These are phyloP conservation scores for Tetrahymena thermophila DNA, from an alignment of 73 alveolate species.

Conservation along the genomic window DNA sequence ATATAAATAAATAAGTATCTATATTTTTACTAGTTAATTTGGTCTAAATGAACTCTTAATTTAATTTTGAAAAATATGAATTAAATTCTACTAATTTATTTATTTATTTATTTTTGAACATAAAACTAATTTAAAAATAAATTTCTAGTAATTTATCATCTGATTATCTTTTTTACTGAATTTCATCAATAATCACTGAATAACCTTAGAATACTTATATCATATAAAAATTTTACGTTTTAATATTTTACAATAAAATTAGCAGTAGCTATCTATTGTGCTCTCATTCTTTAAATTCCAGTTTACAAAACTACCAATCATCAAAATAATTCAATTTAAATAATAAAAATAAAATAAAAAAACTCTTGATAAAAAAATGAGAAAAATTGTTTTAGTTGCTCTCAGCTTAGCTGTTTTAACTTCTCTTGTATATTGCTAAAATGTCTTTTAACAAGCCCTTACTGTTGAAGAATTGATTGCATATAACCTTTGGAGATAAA, in stretches of 20 bases:
- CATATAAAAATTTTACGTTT: neutral
- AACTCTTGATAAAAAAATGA: neutral
- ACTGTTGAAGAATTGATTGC: neutral
- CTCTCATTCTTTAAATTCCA: no score
- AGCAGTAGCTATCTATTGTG: no score
- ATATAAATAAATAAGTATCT: no score
- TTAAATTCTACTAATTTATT: no score
- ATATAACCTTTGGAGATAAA: neutral
- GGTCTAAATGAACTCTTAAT: no score
- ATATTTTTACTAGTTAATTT: no score
- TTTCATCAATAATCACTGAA: no score
- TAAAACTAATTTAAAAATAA: neutral
- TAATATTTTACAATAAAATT: neutral
- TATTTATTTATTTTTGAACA: no score
- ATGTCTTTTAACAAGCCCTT: neutral
- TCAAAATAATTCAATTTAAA: neutral
- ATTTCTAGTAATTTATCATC: neutral
- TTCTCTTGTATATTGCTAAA: neutral
- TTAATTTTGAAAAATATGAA: no score
- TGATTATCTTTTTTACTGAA: neutral
- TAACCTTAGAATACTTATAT: no score
- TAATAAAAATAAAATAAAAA: neutral
- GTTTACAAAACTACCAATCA: neutral
- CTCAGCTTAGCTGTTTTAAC: neutral
- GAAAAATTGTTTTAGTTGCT: neutral